Conservation (phyloP, 805 yeast species). For the Cyberlindnera meyerae region DNA sequence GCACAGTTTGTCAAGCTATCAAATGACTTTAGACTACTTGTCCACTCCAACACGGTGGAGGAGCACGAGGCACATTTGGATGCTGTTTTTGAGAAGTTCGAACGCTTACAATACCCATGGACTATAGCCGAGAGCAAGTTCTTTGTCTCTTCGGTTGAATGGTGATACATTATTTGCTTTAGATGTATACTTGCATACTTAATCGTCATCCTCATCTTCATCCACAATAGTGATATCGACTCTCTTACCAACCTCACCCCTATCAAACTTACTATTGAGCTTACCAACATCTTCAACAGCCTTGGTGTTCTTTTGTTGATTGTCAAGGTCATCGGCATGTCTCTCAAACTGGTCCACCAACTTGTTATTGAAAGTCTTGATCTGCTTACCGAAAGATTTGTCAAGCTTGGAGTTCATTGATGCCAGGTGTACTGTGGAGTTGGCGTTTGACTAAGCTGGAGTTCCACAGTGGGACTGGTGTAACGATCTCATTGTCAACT, state of each 20-base stretch:
- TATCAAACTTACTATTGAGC: conserved; percentile 36
- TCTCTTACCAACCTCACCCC: conserved; percentile 37
- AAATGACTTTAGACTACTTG: neutral
- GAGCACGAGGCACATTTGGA: neutral
- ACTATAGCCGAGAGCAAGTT: neutral
- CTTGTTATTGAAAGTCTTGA: conserved; percentile 17
- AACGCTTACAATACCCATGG: conserved; percentile 1
- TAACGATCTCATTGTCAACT: conserved; percentile 55
- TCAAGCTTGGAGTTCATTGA: conserved; percentile 12
- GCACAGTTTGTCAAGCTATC: neutral
- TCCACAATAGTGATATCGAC: conserved; percentile 20
- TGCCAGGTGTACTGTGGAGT: conserved; percentile 5
- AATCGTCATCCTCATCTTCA: conserved; percentile 7
- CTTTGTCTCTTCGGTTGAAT: neutral
- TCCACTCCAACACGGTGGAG: neutral
- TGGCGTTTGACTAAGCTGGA: conserved; percentile 17
- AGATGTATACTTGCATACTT: neutral
- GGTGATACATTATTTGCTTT: too few species aligned
- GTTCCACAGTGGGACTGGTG: conserved; percentile 31
- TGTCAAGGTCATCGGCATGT: conserved; percentile 5
- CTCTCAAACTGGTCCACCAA: conserved; percentile 22
- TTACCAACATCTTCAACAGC: conserved; percentile 17
- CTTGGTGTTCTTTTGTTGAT: neutral
- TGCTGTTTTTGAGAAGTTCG: conserved; percentile 1
- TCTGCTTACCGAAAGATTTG: conserved; percentile 19